These are phyloP conservation scores for Tricholoma saponaceum DNA, from an alignment of 768 basidiomycete species.

Conservation along the genomic window DNA sequence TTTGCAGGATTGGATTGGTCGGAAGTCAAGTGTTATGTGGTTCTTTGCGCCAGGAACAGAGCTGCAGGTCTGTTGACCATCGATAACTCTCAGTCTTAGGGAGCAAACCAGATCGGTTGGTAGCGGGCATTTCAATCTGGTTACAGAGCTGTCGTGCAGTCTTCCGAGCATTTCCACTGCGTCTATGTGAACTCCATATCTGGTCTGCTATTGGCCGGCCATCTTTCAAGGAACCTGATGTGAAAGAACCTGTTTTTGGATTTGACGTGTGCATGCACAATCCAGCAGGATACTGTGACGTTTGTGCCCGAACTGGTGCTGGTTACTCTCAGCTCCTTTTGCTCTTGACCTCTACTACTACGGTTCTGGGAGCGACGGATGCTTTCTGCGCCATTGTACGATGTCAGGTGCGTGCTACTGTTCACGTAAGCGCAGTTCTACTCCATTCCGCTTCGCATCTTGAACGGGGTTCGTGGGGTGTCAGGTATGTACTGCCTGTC, in stretches of 20 bases:
- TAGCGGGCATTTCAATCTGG: not conserved
- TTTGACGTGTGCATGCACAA: not conserved
- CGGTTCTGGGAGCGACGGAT: not conserved
- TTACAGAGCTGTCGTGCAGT: not conserved
- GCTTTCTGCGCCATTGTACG: slow-evolving; percentile 4
- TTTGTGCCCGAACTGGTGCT: slow-evolving; percentile 4
- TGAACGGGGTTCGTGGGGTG: not conserved
- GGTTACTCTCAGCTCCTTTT: not conserved
- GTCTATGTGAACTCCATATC: not conserved
- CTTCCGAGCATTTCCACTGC: not conserved
- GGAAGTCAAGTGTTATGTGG: not conserved
- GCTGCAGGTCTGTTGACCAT: not conserved
- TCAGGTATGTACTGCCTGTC: slow-evolving; percentile 1
- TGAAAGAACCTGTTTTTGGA: slow-evolving; percentile 2
- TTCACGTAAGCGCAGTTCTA: slow-evolving; percentile 6
- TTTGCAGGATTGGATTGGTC: not conserved
- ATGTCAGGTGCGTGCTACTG: not conserved
- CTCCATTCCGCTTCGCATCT: not conserved
- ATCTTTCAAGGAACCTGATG: slow-evolving; percentile 1
- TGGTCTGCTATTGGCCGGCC: not conserved
- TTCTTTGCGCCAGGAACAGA: slow-evolving; percentile 3
- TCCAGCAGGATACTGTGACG: slow-evolving; percentile 5
- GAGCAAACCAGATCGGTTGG: not conserved
- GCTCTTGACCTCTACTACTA: not conserved
- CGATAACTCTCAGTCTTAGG: not conserved